A percentile compares a stretch with the other conserved stretches of the same genome.
Conservation (phyloP, 2,329 filamentous ascomycete genomes). For the Aspergillus melleus region DNA sequence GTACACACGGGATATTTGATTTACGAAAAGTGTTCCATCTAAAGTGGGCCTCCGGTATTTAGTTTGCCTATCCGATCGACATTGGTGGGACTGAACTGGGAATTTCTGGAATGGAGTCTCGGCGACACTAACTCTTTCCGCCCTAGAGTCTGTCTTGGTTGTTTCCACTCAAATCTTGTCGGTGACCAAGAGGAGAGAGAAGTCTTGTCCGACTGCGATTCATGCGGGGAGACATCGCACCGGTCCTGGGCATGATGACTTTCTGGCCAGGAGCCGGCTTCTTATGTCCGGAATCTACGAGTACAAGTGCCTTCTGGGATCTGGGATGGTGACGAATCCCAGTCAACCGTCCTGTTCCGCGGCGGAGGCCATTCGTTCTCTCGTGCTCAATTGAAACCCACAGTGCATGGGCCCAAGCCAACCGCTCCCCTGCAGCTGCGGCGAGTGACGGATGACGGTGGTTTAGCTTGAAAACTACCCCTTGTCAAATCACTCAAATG, state of each 20-base stretch:
- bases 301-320: background rate
- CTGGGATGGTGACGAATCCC: background rate
- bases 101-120: slow-evolving; percentile 8
- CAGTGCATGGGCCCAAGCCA: background rate
- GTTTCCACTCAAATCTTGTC: background rate
- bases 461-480: background rate
- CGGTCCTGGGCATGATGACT: background rate
- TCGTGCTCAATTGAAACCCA: background rate
- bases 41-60: slow-evolving; percentile 3
- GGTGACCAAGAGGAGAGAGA: background rate
- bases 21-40: background rate
- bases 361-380: background rate
- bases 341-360: background rate
- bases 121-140: slow-evolving; percentile 2
- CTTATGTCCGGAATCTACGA: background rate
- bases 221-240: background rate
- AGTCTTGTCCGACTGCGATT: background rate
- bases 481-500: background rate
- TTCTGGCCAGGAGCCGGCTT: background rate
- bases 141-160: background rate
- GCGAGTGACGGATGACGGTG: slow-evolving; percentile 1
- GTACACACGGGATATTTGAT: background rate
- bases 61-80: slow-evolving; percentile 5
- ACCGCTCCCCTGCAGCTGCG: slow-evolving; percentile 3
- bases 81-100: background rate